Evolutionary conservation across 176 grass and related monocot genomes (phyloP).

Genomic region (Lolium rigidum): DNA sequence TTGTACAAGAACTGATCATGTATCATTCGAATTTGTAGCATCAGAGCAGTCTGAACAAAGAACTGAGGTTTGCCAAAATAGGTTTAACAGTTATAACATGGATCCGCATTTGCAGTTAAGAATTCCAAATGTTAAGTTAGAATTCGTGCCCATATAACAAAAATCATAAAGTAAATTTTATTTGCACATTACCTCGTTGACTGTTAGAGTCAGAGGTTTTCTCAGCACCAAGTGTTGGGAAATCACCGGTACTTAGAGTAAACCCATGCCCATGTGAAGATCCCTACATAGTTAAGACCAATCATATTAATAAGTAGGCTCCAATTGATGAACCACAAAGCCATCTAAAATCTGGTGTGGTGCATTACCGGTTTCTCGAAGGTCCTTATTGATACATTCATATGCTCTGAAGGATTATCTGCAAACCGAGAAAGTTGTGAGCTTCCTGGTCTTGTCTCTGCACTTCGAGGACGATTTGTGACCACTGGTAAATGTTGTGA

Average conservation of each 20-base stretch:
- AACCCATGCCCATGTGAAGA: constrained; percentile 66
- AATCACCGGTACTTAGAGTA: constrained; percentile 86
- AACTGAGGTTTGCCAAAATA: constrained; percentile 8
- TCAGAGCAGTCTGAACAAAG: constrained; percentile 18
- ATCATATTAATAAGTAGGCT: constrained; percentile 33
- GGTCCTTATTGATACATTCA: constrained; percentile 59
- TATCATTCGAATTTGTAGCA: background rate
- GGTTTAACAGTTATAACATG: constrained; percentile 1
- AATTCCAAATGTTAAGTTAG: constrained; percentile 25
- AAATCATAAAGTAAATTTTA: constrained; percentile 1
- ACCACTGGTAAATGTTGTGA: constrained; percentile 54
- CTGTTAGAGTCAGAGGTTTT: constrained; percentile 61
- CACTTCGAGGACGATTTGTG: constrained; percentile 84
- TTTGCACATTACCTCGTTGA: constrained; percentile 69
- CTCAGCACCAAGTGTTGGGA: constrained; percentile 92
- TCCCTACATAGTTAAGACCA: constrained; percentile 57
- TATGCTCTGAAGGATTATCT: constrained; percentile 64
- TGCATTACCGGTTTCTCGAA: constrained; percentile 53
- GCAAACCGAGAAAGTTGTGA: constrained; percentile 96
- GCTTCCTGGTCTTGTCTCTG: constrained; percentile 97
- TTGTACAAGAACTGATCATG: constrained; percentile 23
- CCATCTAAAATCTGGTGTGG: constrained; percentile 7
- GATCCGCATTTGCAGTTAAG: constrained; percentile 8
- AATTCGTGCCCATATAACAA: background rate
- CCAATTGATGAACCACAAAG: background rate